Base-by-base conservation (phyloP, 352 stramenopile genomes). In the Pythium phragmitis region DNA sequence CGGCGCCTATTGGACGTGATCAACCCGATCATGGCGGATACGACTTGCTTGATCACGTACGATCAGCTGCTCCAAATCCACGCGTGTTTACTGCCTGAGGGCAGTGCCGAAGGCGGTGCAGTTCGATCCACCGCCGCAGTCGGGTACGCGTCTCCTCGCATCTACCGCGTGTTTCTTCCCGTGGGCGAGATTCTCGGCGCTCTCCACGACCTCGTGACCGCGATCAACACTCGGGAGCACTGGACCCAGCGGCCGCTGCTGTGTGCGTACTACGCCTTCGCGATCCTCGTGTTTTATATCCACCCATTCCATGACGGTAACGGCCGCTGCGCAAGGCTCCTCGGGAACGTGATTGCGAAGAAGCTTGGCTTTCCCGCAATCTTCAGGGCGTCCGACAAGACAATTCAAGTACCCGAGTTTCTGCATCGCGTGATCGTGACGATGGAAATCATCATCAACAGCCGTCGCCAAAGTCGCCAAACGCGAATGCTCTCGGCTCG, bases 281-380 rank as follows among this genome's bases (percentile, higher is more conserved):
- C 82, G 12, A 80, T 89, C 30, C 70, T 94, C 3, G 85, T 92
- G 48, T 94, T 92, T 63, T 94, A 79, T 62, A 91, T 94, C 51
- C 85, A 94, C 50, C 85, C 85, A n/a, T 93, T 92, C 65, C 79
- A 92, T 61, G 85, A 94, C 57, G 85, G 83, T 45, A 94, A 94
- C 43, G 85, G 85, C 34, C 82, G 85, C 7, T 89, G 80, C n/a
- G 85, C 82, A 26, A 76, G 85, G 3, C 54, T 94, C 37, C 46
- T 92, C 11, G 78, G 83, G 19, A 94, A 94, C 50, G 57, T 94
- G 37, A 69, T 94, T 26, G 80, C 82, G 2, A 87, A 86, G 57
- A 92, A 94, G 51, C 57, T 85, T 1, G 83, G 80, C 2, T 94
- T 81, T 47, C 84, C 84, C 0, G 43, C 71, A 2, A 42, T 92